These are phyloP conservation scores for Ceratocystis eucalypticola DNA, from an alignment of 2,329 filamentous ascomycete genomes.

Conservation along the genomic window DNA sequence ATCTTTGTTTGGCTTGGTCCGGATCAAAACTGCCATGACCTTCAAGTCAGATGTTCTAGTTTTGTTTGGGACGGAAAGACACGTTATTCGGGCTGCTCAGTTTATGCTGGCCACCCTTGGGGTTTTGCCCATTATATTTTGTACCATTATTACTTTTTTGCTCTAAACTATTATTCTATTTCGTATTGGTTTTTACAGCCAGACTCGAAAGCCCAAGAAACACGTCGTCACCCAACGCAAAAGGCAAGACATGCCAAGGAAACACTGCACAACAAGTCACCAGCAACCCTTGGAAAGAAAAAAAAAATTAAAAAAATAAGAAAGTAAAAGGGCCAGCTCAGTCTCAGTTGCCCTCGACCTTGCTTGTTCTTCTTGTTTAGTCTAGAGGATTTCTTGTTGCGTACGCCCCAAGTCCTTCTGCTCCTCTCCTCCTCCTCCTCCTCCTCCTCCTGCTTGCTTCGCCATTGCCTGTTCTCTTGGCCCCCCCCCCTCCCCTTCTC, in stretches of 20 bases:
- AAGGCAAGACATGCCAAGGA: conserved; percentile 8
- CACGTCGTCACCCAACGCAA: conserved; percentile 6
- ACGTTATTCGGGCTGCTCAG: background rate
- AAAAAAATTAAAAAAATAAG: background rate
- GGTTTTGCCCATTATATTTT: background rate
- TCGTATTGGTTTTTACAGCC: background rate
- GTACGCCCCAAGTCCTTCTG: background rate
- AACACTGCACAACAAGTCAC: conserved; percentile 1
- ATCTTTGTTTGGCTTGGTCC: too few species aligned
- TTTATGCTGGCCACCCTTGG: background rate
- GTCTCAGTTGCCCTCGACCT: background rate
- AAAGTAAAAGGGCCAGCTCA: background rate
- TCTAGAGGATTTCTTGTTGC: background rate
- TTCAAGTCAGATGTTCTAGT: too few species aligned
- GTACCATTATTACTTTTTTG: background rate
- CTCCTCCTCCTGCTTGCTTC: background rate
- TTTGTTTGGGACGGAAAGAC: background rate
- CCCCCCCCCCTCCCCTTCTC: background rate
- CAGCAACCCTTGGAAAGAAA: background rate
- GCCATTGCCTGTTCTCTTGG: background rate
- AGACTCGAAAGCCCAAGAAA: background rate
- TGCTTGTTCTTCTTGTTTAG: background rate
- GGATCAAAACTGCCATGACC: too few species aligned
- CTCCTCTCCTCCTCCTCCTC: background rate
- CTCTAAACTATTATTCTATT: background rate